Evolutionary conservation across 192 early-diverging fungal genomes (phyloP).

Genomic region (Radiomyces spectabilis): DNA sequence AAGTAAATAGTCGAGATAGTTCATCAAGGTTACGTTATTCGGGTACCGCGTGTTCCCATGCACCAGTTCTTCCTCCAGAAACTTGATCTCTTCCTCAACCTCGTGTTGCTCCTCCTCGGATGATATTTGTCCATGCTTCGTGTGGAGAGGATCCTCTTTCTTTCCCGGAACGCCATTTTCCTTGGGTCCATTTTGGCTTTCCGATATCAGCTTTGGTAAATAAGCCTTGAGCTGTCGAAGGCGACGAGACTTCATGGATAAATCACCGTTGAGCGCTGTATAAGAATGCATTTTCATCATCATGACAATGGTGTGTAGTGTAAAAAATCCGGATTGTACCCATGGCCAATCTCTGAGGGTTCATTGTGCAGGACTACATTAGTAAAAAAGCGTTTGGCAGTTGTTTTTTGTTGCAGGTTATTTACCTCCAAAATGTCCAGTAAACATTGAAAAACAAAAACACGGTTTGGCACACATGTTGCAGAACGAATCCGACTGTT

Average conservation of each 20-base stretch:
- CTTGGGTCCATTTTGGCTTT: background rate
- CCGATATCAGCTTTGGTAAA: slow-evolving; percentile 10
- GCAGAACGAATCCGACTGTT: slow-evolving; percentile 41
- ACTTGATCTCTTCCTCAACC: slow-evolving; percentile 32
- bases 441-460: slow-evolving; percentile 51
- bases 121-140: too few relatives aligned
- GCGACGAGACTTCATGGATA: slow-evolving; percentile 41
- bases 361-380: too few relatives aligned
- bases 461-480: slow-evolving; percentile 49
- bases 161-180: too few relatives aligned
- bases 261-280: slow-evolving; percentile 67
- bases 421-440: slow-evolving; percentile 52
- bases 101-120: background rate
- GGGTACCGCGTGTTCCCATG: slow-evolving; percentile 62
- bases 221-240: slow-evolving; percentile 26
- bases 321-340: slow-evolving; percentile 85
- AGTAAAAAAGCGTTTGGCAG: too few relatives aligned
- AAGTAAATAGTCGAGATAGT: slow-evolving; percentile 83
- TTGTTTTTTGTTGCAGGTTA: too few relatives aligned
- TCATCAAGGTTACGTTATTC: slow-evolving; percentile 68
- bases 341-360: slow-evolving; percentile 79
- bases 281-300: slow-evolving; percentile 98
- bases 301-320: slow-evolving; percentile 83
- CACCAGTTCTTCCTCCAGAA: slow-evolving; percentile 48
- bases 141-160: background rate